Evolutionary conservation across 805 yeast species (phyloP).

Genomic region (Lipomyces oligophaga): DNA sequence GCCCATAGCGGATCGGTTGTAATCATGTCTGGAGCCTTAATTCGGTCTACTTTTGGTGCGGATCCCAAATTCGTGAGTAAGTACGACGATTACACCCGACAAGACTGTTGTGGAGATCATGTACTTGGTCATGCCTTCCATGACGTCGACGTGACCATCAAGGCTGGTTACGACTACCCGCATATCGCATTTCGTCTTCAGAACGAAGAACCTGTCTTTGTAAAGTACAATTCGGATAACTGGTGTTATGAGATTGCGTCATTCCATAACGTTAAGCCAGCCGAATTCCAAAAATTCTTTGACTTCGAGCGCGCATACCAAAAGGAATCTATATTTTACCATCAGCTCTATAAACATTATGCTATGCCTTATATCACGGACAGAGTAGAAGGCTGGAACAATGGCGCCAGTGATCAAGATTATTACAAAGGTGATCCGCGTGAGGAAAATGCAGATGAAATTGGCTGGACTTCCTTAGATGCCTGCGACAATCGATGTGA

Average conservation of each 20-base stretch:
- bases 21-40: constrained; percentile 35
- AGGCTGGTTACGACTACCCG: constrained; percentile 31
- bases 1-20: constrained; percentile 42
- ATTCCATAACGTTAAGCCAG: constrained; percentile 35
- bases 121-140: constrained; percentile 33
- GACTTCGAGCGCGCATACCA: constrained; percentile 35
- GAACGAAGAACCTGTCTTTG: constrained; percentile 33
- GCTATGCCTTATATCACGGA: constrained; percentile 10
- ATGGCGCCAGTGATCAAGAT: constrained; percentile 5
- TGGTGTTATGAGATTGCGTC: constrained; percentile 37
- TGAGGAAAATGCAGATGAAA: too few relatives aligned
- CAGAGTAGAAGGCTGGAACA: constrained; percentile 20
- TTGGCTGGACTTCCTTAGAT: too few relatives aligned
- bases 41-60: constrained; percentile 31
- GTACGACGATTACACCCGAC: constrained; percentile 6
- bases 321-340: constrained; percentile 22
- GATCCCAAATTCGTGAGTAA: constrained; percentile 25
- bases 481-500: constrained; percentile 6
- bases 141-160: constrained; percentile 18
- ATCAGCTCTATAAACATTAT: constrained; percentile 36
- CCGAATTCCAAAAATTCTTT: constrained; percentile 29
- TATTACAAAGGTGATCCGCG: constrained; percentile 3
- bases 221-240: constrained; percentile 17
- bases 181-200: constrained; percentile 34
- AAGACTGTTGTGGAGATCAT: constrained; percentile 39